A percentile compares a stretch with the other conserved stretches of the same genome.
These are phyloP conservation scores for Hypoxylon sp. DNA, from an alignment of 2,329 filamentous ascomycete species.

Conservation along the genomic window DNA sequence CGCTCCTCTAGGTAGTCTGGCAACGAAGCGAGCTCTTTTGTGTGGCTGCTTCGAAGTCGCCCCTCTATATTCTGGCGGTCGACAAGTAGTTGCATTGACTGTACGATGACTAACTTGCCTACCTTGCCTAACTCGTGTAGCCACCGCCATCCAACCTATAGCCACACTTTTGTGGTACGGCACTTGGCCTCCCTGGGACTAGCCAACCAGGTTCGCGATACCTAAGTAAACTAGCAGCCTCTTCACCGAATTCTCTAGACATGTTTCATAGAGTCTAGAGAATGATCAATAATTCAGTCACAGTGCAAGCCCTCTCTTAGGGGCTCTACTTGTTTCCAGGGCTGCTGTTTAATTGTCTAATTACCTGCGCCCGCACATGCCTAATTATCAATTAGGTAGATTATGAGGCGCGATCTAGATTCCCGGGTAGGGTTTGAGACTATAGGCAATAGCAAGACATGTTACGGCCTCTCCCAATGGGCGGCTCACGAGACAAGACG, in stretches of 20 bases:
- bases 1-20: conserved; percentile 33
- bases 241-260: conserved; percentile 41
- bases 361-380: conserved; percentile 30
- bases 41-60: conserved; percentile 32
- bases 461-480: conserved; percentile 30
- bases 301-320: conserved; percentile 19
- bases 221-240: conserved; percentile 22
- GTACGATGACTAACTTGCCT: conserved; percentile 35
- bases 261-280: conserved; percentile 31
- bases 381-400: conserved; percentile 15
- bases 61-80: conserved; percentile 44
- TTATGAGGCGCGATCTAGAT: conserved; percentile 39
- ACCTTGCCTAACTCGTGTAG: conserved; percentile 16
- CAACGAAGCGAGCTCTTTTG: conserved; percentile 30
- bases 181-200: conserved; percentile 32
- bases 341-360: conserved; percentile 36
- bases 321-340: conserved; percentile 20
- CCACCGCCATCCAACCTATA: conserved; percentile 23
- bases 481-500: conserved; percentile 13
- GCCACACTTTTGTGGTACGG: conserved; percentile 24
- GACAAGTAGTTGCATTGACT: conserved; percentile 35
- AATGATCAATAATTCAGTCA: conserved; percentile 25
- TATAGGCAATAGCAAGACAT: conserved; percentile 24
- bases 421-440: conserved; percentile 1
- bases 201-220: conserved; percentile 12